phyloP scores from a whole-genome alignment of 768 basidiomycete genomes.

The Paxillus ammoniavirescens region DNA sequence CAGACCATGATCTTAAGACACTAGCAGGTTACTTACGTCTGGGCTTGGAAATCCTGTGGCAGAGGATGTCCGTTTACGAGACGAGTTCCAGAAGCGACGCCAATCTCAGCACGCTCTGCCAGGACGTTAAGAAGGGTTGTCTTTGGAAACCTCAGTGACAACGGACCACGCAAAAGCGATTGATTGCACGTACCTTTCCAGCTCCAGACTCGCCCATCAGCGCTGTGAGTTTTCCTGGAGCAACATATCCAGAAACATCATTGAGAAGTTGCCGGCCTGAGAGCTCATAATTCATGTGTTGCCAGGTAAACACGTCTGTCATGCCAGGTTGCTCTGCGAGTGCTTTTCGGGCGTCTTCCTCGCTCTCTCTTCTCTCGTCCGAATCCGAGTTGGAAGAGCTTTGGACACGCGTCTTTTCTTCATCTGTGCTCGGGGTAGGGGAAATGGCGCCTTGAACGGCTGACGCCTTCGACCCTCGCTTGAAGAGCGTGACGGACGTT shows the following conservation, averaged over 20 bases:
- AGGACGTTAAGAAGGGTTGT: slow-evolving; percentile 52
- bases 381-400: slow-evolving; percentile 3
- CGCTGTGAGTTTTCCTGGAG: slow-evolving; percentile 77
- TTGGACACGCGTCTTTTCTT: slow-evolving; percentile 26
- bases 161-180: neutral
- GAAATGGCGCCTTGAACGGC: neutral
- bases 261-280: slow-evolving; percentile 58
- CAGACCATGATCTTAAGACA: neutral
- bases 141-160: slow-evolving; percentile 13
- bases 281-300: slow-evolving; percentile 65
- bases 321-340: slow-evolving; percentile 32
- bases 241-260: slow-evolving; percentile 76
- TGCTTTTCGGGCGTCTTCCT: slow-evolving; percentile 27
- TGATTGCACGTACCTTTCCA: slow-evolving; percentile 37
- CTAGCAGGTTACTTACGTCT: slow-evolving; percentile 38
- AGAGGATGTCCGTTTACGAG: slow-evolving; percentile 45
- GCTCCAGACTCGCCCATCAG: slow-evolving; percentile 66
- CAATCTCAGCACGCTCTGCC: slow-evolving; percentile 37
- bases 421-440: slow-evolving; percentile 22
- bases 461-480: slow-evolving; percentile 46
- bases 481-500: slow-evolving; percentile 58
- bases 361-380: slow-evolving; percentile 7
- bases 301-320: slow-evolving; percentile 79
- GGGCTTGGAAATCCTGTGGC: slow-evolving; percentile 51
- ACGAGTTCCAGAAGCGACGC: slow-evolving; percentile 40